phyloP scores from a whole-genome alignment of 768 basidiomycete genomes.

The Cystobasidium onofrii region DNA sequence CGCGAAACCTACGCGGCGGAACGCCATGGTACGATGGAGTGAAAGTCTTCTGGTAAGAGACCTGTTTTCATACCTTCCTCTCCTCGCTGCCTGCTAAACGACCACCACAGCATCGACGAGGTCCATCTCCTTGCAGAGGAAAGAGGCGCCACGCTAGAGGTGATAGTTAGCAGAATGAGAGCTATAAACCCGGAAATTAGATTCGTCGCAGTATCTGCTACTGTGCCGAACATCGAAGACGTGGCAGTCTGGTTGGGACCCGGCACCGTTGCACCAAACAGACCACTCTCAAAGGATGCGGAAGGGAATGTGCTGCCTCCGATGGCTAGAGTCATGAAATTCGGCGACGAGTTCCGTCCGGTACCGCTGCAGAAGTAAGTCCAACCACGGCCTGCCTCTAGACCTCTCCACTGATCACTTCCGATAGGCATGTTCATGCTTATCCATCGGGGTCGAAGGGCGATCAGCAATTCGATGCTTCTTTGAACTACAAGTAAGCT shows the following conservation, averaged over 20 bases:
- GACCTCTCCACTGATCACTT: no score
- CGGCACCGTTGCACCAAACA: constrained; percentile 10
- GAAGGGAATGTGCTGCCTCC: constrained; percentile 44
- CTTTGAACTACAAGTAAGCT: constrained; percentile 56
- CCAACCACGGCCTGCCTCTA: constrained; percentile 54
- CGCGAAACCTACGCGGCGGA: constrained; percentile 64
- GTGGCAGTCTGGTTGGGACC: constrained; percentile 78
- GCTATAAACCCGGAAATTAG: constrained; percentile 60
- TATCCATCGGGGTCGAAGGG: constrained; percentile 58
- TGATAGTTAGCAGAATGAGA: constrained; percentile 90
- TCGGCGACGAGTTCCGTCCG: constrained; percentile 84
- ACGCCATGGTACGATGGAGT: background rate
- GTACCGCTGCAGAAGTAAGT: constrained; percentile 53
- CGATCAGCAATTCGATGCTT: constrained; percentile 66
- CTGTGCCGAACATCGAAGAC: constrained; percentile 84
- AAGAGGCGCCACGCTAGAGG: constrained; percentile 86
- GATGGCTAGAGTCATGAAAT: constrained; percentile 60
- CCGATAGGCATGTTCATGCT: constrained; percentile 54
- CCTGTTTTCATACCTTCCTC: no score
- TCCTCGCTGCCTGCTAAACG: no score
- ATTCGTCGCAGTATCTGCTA: constrained; percentile 84
- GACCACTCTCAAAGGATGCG: background rate
- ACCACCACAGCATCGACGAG: constrained; percentile 56
- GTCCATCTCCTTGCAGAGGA: constrained; percentile 82
- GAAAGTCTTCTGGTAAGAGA: constrained; percentile 13